A percentile compares a stretch with the other conserved stretches of the same genome.
Evolutionary conservation across 768 basidiomycete genomes (phyloP).

Genomic region (Cubamyces sp.): DNA sequence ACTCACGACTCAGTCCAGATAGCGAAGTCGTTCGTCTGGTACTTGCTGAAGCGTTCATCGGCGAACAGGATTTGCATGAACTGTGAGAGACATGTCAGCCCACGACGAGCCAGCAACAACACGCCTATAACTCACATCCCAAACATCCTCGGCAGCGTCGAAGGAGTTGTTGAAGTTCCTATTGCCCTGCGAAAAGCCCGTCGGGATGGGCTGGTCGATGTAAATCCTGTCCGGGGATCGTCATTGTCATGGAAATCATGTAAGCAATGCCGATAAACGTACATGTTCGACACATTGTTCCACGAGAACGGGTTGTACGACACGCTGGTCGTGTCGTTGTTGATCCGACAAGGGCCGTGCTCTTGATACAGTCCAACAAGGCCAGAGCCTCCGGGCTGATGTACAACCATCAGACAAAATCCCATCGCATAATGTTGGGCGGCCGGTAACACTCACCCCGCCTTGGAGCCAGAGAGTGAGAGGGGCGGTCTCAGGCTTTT

Average conservation of each 20-base stretch:
- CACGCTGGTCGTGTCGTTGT: slow-evolving; percentile 53
- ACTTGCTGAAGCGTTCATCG: slow-evolving; percentile 55
- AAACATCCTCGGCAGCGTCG: slow-evolving; percentile 57
- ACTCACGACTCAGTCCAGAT: slow-evolving; percentile 64
- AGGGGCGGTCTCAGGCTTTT: slow-evolving; percentile 62
- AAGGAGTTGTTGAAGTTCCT: slow-evolving; percentile 52
- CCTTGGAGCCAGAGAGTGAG: slow-evolving; percentile 71
- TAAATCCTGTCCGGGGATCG: slow-evolving; percentile 39
- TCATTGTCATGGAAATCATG: neutral
- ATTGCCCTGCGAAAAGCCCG: slow-evolving; percentile 63
- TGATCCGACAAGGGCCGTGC: slow-evolving; percentile 49
- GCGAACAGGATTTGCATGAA: slow-evolving; percentile 65
- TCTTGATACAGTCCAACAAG: slow-evolving; percentile 44
- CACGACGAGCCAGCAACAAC: neutral
- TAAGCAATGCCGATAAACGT: neutral
- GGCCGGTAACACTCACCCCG: slow-evolving; percentile 34
- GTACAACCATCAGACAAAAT: neutral
- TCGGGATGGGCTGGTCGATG: slow-evolving; percentile 65
- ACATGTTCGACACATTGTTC: slow-evolving; percentile 58
- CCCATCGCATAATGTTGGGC: neutral
- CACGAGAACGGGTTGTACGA: slow-evolving; percentile 58
- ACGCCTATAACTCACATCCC: slow-evolving; percentile 36
- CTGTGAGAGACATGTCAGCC: neutral
- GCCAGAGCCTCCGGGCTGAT: slow-evolving; percentile 43
- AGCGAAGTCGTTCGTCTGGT: slow-evolving; percentile 48